phyloP scores from a whole-genome alignment of 768 basidiomycete species.

The Tephrocybe rancida region DNA sequence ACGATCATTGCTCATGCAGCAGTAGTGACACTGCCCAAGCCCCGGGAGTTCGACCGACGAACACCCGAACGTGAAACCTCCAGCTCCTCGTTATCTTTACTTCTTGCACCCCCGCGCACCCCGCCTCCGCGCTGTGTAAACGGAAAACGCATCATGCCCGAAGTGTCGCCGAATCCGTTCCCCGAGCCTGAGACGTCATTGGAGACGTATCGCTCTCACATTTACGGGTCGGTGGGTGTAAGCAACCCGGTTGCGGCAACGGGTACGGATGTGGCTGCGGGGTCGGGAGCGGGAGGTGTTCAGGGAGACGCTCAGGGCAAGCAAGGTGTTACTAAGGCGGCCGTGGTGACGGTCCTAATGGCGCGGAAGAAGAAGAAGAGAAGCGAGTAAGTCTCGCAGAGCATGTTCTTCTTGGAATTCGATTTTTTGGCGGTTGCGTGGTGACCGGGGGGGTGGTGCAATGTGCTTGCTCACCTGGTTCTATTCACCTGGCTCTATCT shows the following conservation, averaged over 20 bases:
- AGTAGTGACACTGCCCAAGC: conserved; percentile 13
- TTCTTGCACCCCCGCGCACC: conserved; percentile 52
- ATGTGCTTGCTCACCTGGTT: no score
- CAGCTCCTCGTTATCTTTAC: no score
- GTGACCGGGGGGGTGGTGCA: no score
- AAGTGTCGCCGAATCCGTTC: conserved; percentile 68
- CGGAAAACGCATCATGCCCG: conserved; percentile 33
- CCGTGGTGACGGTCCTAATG: conserved; percentile 57
- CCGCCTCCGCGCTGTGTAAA: conserved; percentile 43
- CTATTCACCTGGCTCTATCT: no score
- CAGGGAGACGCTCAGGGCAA: no score
- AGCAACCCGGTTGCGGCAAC: conserved; percentile 36
- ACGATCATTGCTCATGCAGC: conserved; percentile 17
- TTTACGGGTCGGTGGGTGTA: conserved; percentile 60
- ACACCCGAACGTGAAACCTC: conserved; percentile 42
- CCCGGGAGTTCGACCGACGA: conserved; percentile 28
- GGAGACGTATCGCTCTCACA: conserved; percentile 60
- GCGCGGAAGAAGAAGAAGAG: conserved; percentile 61
- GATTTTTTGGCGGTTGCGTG: no score
- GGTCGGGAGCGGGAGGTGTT: no score
- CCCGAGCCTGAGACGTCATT: conserved; percentile 63
- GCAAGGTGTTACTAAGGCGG: no score
- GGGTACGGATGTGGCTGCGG: conserved; percentile 1
- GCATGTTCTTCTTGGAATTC: no score
- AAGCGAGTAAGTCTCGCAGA: no score